Evolutionary conservation across 495 filamentous ascomycete species (phyloP), one percentile per base, ranked within the genome.

Genomic region (Xylaria scruposa): DNA sequence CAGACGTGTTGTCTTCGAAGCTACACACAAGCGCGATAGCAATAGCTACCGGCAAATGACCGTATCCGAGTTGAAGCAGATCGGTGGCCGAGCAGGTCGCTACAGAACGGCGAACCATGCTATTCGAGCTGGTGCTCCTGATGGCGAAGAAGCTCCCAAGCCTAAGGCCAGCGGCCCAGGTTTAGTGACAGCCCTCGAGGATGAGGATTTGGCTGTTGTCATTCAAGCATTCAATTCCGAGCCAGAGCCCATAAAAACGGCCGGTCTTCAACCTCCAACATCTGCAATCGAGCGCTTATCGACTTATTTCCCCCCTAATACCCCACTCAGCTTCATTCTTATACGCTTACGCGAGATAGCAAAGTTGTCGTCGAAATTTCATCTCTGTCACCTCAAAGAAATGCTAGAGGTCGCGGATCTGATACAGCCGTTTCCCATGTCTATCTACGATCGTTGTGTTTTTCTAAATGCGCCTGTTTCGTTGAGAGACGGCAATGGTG

Each of bases 31-130:
- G 78, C 89, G 84, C 58, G 84, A 91, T 67, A 90, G 90, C 4
- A 47, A 13, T 1, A 77, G 77, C 12, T 83, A 83, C 36, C 81
- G 85, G 26, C 78, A 81, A 8, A 84, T 98, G 15, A 78, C 83
- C 8, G 85, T 92, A n/a, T 88, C 93, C 0, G 91, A 97, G 70
- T 87, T 97, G 64, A 98, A 97, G 78, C 97, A 99, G 75, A 99
- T 99, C 71, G 96, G 87, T 67, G 97, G 97, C 26, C 90, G 97
- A 73, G 97, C 97, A 24, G 97, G 97, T 33, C 92, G 97, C 42
- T 99, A 91, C 83, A 90, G 89, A 21, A 91, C 92, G 40, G 93
- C 94, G 36, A 78, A 79, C 21, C 84, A 91, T 67, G 87, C 77
- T 8, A 80, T 80, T 24, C 44, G 73, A 29, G 51, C 69, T 12